Conservation (phyloP, 805 yeast genomes). For the Monosporozyma unispora region DNA sequence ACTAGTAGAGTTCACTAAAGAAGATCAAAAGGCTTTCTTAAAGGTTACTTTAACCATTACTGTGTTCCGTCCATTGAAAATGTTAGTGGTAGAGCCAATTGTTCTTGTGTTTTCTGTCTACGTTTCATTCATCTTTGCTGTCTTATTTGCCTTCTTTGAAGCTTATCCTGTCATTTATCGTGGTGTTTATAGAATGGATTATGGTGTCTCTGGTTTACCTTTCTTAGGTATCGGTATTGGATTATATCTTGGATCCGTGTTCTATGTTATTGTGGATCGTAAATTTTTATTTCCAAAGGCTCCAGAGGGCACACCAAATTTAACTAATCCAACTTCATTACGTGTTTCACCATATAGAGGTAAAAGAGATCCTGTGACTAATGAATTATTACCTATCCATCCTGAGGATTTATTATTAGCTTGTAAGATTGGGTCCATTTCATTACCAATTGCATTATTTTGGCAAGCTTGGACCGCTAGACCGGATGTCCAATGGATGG, state of each 20-base stretch:
- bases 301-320: slow-evolving; percentile 46
- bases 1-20: slow-evolving; percentile 31
- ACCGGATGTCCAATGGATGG: slow-evolving; percentile 60
- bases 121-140: slow-evolving; percentile 69
- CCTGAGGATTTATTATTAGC: slow-evolving; percentile 56
- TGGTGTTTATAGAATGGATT: slow-evolving; percentile 50
- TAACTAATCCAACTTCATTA: slow-evolving; percentile 31
- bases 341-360: slow-evolving; percentile 34
- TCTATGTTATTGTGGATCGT: slow-evolving; percentile 45
- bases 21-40: slow-evolving; percentile 32
- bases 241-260: slow-evolving; percentile 43
- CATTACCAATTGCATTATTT: slow-evolving; percentile 59
- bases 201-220: slow-evolving; percentile 59
- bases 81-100: slow-evolving; percentile 68
- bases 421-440: slow-evolving; percentile 59
- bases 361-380: slow-evolving; percentile 37
- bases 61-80: slow-evolving; percentile 53
- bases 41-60: slow-evolving; percentile 41
- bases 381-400: slow-evolving; percentile 43
- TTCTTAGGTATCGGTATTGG: slow-evolving; percentile 70
- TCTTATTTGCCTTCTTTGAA: slow-evolving; percentile 70
- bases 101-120: slow-evolving; percentile 61
- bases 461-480: slow-evolving; percentile 79
- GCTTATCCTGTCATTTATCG: slow-evolving; percentile 68
- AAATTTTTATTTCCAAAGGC: slow-evolving; percentile 44